These are phyloP conservation scores for Phytophthora ohioensis DNA, from an alignment of 352 stramenopile species.

Conservation along the genomic window DNA sequence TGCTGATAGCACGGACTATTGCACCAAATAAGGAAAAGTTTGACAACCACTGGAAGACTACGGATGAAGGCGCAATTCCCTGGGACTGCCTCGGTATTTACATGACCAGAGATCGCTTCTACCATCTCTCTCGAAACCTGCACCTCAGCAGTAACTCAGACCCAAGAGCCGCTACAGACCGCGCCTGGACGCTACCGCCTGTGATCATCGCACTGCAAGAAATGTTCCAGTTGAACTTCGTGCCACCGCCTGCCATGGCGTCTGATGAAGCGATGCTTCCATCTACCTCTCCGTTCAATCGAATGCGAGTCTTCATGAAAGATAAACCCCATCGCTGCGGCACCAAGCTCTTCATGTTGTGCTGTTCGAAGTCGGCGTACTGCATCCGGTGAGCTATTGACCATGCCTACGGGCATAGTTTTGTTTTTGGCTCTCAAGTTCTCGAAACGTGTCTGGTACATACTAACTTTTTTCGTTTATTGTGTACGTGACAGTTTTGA, in stretches of 20 bases:
- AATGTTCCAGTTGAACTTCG: constrained; percentile 1
- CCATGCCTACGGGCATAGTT: background rate
- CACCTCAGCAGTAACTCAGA: constrained; percentile 14
- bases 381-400: constrained; percentile 10
- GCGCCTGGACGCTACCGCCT: constrained; percentile 1
- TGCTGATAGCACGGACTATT: constrained; percentile 12
- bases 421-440: constrained; percentile 4
- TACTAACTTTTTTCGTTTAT: background rate
- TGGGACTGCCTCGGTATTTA: constrained; percentile 8
- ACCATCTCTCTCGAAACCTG: constrained; percentile 13
- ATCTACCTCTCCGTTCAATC: background rate
- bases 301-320: constrained; percentile 7
- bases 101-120: constrained; percentile 14
- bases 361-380: background rate
- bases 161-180: too few relatives aligned
- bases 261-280: constrained; percentile 10
- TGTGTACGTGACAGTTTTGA: background rate
- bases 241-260: background rate
- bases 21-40: constrained; percentile 17
- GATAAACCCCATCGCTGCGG: background rate
- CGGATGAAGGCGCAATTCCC: constrained; percentile 13
- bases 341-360: constrained; percentile 8
- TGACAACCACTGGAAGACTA: constrained; percentile 21
- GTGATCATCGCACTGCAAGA: constrained; percentile 9
- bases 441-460: constrained; percentile 1